A percentile compares a stretch with the other conserved stretches of the same genome.
phyloP scores from a whole-genome alignment of 106 monocot genomes.

The Allium fistulosum region DNA sequence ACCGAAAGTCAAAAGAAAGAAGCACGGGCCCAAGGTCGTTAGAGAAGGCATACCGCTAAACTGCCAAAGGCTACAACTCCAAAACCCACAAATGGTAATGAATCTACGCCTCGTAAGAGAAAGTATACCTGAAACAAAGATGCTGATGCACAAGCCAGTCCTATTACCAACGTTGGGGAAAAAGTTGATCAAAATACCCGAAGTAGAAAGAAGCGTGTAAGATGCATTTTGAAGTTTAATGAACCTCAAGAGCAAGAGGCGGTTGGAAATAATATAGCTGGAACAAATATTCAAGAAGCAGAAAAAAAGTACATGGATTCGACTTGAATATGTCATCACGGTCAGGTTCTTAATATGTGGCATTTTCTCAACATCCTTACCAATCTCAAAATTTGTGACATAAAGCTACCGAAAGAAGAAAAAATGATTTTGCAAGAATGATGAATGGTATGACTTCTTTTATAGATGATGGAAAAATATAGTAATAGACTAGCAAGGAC shows the following conservation, averaged over 20 bases:
- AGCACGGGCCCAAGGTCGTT: constrained; percentile 67
- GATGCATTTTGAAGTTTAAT: constrained; percentile 26
- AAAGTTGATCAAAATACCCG: constrained; percentile 3
- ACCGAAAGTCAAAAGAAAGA: constrained; percentile 38
- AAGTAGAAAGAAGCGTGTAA: constrained; percentile 28
- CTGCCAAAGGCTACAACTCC: constrained; percentile 25
- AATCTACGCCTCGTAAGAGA: constrained; percentile 20
- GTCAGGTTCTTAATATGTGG: background rate
- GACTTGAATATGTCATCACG: constrained; percentile 13
- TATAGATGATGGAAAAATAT: too few relatives aligned
- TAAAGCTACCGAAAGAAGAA: background rate
- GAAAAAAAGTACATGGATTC: background rate
- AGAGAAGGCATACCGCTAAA: constrained; percentile 39
- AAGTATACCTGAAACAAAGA: constrained; percentile 31
- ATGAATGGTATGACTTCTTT: background rate
- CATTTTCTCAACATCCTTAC: background rate
- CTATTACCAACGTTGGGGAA: background rate
- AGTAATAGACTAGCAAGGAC: too few relatives aligned
- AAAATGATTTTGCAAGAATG: constrained; percentile 3
- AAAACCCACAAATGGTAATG: constrained; percentile 6
- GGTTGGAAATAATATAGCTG: background rate
- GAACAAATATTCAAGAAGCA: constrained; percentile 2
- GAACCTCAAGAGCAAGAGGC: background rate
- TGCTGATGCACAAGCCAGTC: too few relatives aligned
- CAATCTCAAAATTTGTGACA: background rate